Evolutionary conservation across 495 filamentous ascomycete genomes (phyloP).

Genomic region (Tuber umbilicatum): DNA sequence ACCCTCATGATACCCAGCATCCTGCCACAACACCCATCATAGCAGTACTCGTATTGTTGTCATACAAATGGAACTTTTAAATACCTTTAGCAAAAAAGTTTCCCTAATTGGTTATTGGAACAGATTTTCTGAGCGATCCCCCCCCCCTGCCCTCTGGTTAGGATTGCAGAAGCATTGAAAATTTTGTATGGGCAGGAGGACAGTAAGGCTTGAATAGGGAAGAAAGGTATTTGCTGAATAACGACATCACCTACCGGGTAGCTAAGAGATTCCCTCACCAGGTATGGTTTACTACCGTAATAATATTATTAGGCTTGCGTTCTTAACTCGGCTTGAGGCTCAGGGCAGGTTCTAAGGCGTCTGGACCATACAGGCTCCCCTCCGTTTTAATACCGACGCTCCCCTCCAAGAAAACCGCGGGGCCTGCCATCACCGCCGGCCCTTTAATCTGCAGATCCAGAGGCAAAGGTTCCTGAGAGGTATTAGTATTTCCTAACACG

Average conservation of each 20-base stretch:
- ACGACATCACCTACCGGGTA: too few species aligned
- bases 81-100: not conserved
- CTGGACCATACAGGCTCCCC: not conserved
- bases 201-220: not conserved
- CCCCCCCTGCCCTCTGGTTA: not conserved
- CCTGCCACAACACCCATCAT: not conserved
- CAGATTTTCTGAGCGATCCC: not conserved
- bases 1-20: not conserved
- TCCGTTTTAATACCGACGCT: not conserved
- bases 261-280: not conserved
- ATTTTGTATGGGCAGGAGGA: not conserved
- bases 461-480: not conserved
- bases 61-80: not conserved
- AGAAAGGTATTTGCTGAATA: not conserved
- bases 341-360: not conserved
- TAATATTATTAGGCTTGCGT: not conserved
- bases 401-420: not conserved
- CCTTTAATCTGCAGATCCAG: not conserved
- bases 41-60: too few species aligned
- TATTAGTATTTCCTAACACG: not conserved
- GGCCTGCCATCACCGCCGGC: not conserved
- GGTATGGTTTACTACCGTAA: not conserved
- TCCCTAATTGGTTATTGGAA: not conserved
- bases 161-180: not conserved
- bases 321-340: not conserved